Conservation (phyloP, 495 filamentous ascomycete genomes). For the Penicillium turbatum region DNA sequence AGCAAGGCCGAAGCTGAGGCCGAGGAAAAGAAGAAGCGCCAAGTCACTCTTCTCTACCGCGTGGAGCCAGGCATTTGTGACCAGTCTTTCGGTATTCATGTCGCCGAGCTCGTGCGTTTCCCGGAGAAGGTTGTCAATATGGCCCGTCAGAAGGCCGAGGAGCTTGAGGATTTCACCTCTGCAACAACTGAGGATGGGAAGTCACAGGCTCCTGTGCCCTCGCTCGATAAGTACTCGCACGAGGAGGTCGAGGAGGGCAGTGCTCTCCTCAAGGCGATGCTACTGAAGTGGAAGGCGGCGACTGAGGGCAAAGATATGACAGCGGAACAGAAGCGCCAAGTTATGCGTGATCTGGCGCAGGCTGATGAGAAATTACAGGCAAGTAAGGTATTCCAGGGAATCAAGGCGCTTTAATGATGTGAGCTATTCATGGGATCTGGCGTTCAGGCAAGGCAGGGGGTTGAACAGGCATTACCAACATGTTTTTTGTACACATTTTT, state of each 20-base stretch:
- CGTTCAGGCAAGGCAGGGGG: slow-evolving; percentile 5
- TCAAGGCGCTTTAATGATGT: slow-evolving; percentile 63
- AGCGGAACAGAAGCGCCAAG: slow-evolving; percentile 70
- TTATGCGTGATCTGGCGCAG: slow-evolving; percentile 74
- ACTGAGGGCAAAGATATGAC: slow-evolving; percentile 61
- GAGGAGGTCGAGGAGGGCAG: slow-evolving; percentile 92
- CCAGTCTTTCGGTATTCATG: slow-evolving; percentile 96
- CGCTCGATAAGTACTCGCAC: slow-evolving; percentile 59
- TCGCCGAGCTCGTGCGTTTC: slow-evolving; percentile 97
- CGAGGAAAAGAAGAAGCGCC: slow-evolving; percentile 56
- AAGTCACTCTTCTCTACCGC: slow-evolving; percentile 95
- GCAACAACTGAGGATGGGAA: slow-evolving; percentile 53
- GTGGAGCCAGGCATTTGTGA: slow-evolving; percentile 94
- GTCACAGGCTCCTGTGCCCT: slow-evolving; percentile 39
- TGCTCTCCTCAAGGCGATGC: slow-evolving; percentile 74
- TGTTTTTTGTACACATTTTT: background rate
- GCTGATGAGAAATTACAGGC: slow-evolving; percentile 64
- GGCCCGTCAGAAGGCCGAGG: slow-evolving; percentile 96
- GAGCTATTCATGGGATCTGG: slow-evolving; percentile 14
- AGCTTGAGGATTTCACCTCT: slow-evolving; percentile 91
- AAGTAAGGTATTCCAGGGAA: slow-evolving; percentile 88
- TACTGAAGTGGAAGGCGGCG: slow-evolving; percentile 84
- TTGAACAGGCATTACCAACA: background rate
- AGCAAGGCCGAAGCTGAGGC: slow-evolving; percentile 23
- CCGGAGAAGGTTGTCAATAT: slow-evolving; percentile 96